These are phyloP conservation scores for Fusarium devonianum DNA, from an alignment of 2,329 filamentous ascomycete genomes.

Conservation along the genomic window DNA sequence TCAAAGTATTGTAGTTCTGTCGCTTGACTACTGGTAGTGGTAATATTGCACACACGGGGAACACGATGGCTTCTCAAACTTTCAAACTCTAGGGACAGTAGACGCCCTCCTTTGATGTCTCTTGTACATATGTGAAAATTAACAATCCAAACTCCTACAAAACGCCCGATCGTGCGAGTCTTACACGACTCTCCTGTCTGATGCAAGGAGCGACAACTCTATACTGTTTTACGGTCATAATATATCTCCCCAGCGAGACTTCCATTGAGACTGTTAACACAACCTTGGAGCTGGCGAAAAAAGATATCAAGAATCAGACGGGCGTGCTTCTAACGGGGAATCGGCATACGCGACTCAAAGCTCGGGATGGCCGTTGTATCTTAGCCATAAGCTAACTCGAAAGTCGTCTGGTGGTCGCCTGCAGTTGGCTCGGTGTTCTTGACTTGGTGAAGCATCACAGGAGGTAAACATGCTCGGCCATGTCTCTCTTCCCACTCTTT, in stretches of 20 bases:
- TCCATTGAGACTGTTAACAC: too few relatives aligned
- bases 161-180: conserved; percentile 41
- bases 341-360: too few relatives aligned
- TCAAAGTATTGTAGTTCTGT: too few relatives aligned
- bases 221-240: conserved; percentile 12
- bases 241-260: too few relatives aligned
- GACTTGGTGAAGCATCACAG: conserved; percentile 66
- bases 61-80: not conserved
- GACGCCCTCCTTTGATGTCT: conserved; percentile 1
- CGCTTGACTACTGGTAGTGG: too few relatives aligned
- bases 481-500: conserved; percentile 62
- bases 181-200: conserved; percentile 21
- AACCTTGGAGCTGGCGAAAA: too few relatives aligned
- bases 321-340: not conserved
- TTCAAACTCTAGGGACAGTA: conserved; percentile 1
- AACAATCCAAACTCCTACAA: conserved; percentile 27
- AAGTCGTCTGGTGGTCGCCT: conserved; percentile 50
- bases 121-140: conserved; percentile 14
- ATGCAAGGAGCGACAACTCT: conserved; percentile 27
- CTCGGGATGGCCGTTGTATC: too few relatives aligned
- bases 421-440: conserved; percentile 63
- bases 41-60: too few relatives aligned
- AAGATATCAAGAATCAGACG: conserved; percentile 2
- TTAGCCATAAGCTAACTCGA: conserved; percentile 51
- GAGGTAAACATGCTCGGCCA: conserved; percentile 65